These are phyloP conservation scores for Inga laurina DNA, from an alignment of 306 rosid species.

Conservation along the genomic window DNA sequence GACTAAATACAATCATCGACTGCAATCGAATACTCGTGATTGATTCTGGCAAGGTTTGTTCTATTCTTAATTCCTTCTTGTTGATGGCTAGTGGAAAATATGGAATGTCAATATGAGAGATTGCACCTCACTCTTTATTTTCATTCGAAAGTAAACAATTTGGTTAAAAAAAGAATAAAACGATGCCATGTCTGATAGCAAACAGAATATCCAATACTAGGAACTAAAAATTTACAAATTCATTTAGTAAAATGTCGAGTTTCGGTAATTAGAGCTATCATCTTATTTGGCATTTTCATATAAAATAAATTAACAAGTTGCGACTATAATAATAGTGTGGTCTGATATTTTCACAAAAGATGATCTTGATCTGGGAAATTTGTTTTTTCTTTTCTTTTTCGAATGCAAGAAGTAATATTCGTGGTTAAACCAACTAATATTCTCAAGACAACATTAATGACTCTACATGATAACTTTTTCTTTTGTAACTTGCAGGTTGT, in stretches of 20 bases:
- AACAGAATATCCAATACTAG: not conserved
- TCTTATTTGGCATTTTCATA: not conserved
- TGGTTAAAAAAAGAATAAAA: not conserved
- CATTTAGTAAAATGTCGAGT: not conserved
- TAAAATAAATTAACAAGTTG: not conserved
- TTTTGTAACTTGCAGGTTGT: constrained; percentile 50
- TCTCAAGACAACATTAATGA: constrained; percentile 9
- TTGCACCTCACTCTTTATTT: not conserved
- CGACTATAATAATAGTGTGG: not conserved
- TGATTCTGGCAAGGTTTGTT: constrained; percentile 72
- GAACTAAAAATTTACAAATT: not conserved
- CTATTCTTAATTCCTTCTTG: constrained; percentile 6
- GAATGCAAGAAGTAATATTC: not conserved
- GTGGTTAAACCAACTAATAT: not conserved
- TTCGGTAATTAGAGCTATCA: not conserved
- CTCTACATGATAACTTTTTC: not conserved
- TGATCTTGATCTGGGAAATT: not conserved
- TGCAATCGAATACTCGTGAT: constrained; percentile 71
- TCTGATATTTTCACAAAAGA: not conserved
- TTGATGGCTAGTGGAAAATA: not conserved
- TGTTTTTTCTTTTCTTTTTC: not conserved
- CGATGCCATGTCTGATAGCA: not conserved
- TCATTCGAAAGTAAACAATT: not conserved
- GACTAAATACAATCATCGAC: constrained; percentile 86
- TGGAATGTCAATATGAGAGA: not conserved